A percentile compares a stretch with the other conserved stretches of the same genome.
Evolutionary conservation across 768 basidiomycete species (phyloP).

Genomic region (Russula vinacea): DNA sequence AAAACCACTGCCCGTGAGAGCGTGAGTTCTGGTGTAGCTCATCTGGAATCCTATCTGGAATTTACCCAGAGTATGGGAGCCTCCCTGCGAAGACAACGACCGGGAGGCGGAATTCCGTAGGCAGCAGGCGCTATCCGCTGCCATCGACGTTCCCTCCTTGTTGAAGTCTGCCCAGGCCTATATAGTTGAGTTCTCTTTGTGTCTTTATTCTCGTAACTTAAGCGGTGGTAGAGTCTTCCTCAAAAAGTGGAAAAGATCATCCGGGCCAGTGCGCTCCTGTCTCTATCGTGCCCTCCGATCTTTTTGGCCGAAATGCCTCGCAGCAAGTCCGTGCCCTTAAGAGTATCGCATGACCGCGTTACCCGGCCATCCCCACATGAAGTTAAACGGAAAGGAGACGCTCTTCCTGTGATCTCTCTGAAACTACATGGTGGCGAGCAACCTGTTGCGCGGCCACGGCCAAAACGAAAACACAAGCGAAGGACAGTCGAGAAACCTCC

Average conservation of each 20-base stretch:
- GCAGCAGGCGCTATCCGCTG: constrained; percentile 33
- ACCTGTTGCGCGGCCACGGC: neutral
- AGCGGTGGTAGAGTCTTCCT: constrained; percentile 12
- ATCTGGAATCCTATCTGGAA: neutral
- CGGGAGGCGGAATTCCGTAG: constrained; percentile 33
- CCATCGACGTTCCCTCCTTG: constrained; percentile 36
- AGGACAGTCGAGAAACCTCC: constrained; percentile 23
- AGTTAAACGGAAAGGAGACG: constrained; percentile 7
- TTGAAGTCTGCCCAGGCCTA: constrained; percentile 30
- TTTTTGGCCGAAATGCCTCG: constrained; percentile 20
- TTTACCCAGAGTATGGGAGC: constrained; percentile 32
- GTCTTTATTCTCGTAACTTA: neutral
- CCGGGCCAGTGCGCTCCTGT: constrained; percentile 1
- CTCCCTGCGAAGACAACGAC: constrained; percentile 35
- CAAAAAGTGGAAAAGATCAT: constrained; percentile 14
- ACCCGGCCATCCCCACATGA: constrained; percentile 22
- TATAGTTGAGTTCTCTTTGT: constrained; percentile 29
- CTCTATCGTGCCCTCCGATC: neutral
- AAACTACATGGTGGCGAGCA: neutral
- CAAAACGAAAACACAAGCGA: constrained; percentile 15
- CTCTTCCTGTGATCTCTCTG: constrained; percentile 7
- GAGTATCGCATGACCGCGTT: neutral
- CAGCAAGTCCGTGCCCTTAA: neutral
- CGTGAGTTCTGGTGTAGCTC: constrained; percentile 4
- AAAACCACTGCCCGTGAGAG: constrained; percentile 20